Percentiles rank a stretch among this genome's conserved stretches.
phyloP scores from a whole-genome alignment of 164 flowering plant species.

The Berberis vulgaris region DNA sequence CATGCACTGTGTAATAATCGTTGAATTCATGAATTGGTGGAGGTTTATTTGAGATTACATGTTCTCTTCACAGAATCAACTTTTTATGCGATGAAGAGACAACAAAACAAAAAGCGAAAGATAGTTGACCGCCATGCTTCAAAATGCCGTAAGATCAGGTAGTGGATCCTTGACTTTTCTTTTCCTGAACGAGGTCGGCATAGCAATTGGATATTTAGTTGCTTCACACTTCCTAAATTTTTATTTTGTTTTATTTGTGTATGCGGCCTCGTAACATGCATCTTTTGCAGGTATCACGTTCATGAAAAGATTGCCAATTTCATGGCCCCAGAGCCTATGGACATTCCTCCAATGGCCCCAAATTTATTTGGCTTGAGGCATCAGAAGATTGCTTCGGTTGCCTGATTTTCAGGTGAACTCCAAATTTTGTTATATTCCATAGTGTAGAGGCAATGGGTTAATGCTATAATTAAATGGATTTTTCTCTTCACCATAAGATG shows the following conservation, averaged over 20 bases:
- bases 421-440: too few relatives aligned
- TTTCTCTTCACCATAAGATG: too few relatives aligned
- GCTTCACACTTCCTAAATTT: too few relatives aligned
- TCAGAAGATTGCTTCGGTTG: slow-evolving; percentile 18
- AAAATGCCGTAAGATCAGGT: slow-evolving; percentile 92
- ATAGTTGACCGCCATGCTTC: slow-evolving; percentile 85
- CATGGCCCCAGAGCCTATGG: slow-evolving; percentile 73
- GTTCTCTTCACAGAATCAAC: slow-evolving; percentile 44
- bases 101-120: slow-evolving; percentile 74
- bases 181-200: not conserved
- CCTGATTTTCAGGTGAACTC: not conserved
- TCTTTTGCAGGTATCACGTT: slow-evolving; percentile 51
- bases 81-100: slow-evolving; percentile 56
- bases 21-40: too few relatives aligned
- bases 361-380: slow-evolving; percentile 61
- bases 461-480: too few relatives aligned
- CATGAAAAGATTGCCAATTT: slow-evolving; percentile 82
- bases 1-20: too few relatives aligned
- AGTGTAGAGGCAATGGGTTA: too few relatives aligned
- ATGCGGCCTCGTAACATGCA: too few relatives aligned
- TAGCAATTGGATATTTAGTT: not conserved
- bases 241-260: too few relatives aligned
- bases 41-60: not conserved
- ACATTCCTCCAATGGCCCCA: slow-evolving; percentile 65
- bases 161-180: not conserved